A percentile compares a stretch with the other conserved stretches of the same genome.
Conservation (phyloP, 352 stramenopile species). For the Globisporangium ultimum region DNA sequence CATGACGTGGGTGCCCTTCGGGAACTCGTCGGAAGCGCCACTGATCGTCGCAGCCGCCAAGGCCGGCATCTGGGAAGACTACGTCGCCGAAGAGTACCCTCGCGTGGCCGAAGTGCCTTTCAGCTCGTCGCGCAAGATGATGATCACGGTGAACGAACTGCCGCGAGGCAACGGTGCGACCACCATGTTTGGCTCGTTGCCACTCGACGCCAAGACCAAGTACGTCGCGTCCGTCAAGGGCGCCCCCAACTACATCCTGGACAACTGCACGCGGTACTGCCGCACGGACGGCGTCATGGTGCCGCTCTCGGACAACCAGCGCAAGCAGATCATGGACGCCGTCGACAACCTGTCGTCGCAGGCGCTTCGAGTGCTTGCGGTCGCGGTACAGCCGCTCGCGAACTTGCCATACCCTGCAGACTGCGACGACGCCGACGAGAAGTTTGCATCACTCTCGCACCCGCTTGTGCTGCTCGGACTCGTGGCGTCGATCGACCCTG, state of each 20-base stretch:
- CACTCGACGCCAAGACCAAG: slow-evolving; percentile 30
- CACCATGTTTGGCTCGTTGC: slow-evolving; percentile 38
- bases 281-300: slow-evolving; percentile 46
- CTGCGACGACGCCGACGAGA: slow-evolving; percentile 63
- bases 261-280: slow-evolving; percentile 60
- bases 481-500: slow-evolving; percentile 89
- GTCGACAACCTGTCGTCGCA: slow-evolving; percentile 72
- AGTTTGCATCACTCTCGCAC: slow-evolving; percentile 62
- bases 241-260: slow-evolving; percentile 68
- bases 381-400: slow-evolving; percentile 76
- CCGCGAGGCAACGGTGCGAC: slow-evolving; percentile 14
- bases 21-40: slow-evolving; percentile 74
- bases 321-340: slow-evolving; percentile 45
- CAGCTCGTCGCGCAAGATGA: slow-evolving; percentile 93
- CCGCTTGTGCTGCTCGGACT: slow-evolving; percentile 91
- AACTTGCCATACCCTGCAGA: slow-evolving; percentile 40
- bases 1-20: slow-evolving; percentile 47
- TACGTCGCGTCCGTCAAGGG: slow-evolving; percentile 63
- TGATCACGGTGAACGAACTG: slow-evolving; percentile 81
- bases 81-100: slow-evolving; percentile 49
- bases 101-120: slow-evolving; percentile 92
- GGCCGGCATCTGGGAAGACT: slow-evolving; percentile 57
- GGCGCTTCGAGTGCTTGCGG: slow-evolving; percentile 85
- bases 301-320: slow-evolving; percentile 34
- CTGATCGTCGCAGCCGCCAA: slow-evolving; percentile 74